Conservation (phyloP, 768 basidiomycete genomes). For the Lactifluus hygrophoroides region DNA sequence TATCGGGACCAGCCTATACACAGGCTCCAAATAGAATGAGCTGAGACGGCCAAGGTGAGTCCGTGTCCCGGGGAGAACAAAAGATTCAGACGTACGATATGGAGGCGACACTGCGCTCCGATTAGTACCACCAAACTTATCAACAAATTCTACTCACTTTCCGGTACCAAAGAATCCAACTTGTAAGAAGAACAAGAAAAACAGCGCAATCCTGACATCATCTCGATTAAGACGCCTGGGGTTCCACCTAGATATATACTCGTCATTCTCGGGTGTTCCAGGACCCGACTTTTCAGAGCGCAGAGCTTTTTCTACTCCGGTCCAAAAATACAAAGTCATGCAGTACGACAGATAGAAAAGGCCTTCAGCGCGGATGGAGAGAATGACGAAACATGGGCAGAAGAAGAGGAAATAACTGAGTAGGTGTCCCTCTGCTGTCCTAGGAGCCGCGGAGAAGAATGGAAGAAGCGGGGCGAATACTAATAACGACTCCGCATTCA, state of each 20-base stretch:
- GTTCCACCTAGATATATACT: conserved; percentile 18
- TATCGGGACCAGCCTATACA: conserved; percentile 77
- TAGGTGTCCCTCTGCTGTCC: conserved; percentile 39
- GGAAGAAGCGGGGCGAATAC: conserved; percentile 46
- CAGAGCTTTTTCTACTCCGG: conserved; percentile 45
- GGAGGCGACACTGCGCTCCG: conserved; percentile 21
- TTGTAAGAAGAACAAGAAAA: conserved; percentile 83
- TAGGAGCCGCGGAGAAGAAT: conserved; percentile 40
- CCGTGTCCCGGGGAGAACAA: neutral
- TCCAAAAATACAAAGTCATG: conserved; percentile 55
- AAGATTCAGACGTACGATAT: conserved; percentile 11
- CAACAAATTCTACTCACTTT: conserved; percentile 43
- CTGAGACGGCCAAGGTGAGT: conserved; percentile 54
- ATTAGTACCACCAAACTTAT: neutral
- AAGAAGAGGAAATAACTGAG: conserved; percentile 63
- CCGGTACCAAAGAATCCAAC: conserved; percentile 81
- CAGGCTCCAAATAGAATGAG: conserved; percentile 85
- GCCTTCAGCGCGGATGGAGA: conserved; percentile 77
- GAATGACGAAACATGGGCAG: conserved; percentile 63
- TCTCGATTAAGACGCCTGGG: conserved; percentile 29
- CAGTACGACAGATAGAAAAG: conserved; percentile 72
- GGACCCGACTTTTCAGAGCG: conserved; percentile 2
- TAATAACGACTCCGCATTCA: conserved; percentile 22
- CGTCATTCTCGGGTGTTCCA: neutral
- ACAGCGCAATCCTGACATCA: conserved; percentile 65